Evolutionary conservation across 1,284 basidiomycete species (phyloP).

Genomic region (Papiliotrema flavescens): DNA sequence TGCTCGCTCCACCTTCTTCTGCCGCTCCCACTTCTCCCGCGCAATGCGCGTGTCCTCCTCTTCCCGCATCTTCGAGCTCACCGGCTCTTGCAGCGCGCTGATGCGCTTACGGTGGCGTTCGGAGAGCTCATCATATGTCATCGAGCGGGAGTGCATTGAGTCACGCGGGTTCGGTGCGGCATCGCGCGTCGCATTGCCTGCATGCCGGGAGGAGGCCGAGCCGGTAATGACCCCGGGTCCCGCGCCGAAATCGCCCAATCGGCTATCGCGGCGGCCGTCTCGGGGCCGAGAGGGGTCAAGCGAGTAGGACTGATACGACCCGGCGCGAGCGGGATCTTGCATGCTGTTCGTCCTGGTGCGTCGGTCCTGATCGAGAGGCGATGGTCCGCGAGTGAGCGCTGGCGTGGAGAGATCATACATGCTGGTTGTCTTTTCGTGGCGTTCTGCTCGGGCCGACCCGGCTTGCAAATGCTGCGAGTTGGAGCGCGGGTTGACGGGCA

Average conservation of each 20-base stretch:
- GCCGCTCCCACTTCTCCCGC: conserved; percentile 28
- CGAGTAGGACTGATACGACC: neutral
- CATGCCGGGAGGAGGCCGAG: neutral
- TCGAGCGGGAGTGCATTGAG: conserved; percentile 7
- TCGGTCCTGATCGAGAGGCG: neutral
- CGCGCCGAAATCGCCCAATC: neutral
- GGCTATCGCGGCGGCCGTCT: neutral
- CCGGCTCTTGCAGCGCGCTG: conserved; percentile 40
- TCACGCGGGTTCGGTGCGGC: neutral
- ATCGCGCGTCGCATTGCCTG: conserved; percentile 7
- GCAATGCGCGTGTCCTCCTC: conserved; percentile 30
- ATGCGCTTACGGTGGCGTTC: conserved; percentile 43
- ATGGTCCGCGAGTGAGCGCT: neutral
- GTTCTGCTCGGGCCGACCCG: neutral
- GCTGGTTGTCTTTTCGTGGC: conserved; percentile 29
- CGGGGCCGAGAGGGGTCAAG: neutral
- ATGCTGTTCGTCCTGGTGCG: conserved; percentile 5
- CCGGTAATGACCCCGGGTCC: neutral
- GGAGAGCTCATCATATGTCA: conserved; percentile 46
- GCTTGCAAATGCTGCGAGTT: conserved; percentile 5
- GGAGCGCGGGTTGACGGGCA: too few species aligned
- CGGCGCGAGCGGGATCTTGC: neutral
- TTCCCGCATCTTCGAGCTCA: conserved; percentile 36
- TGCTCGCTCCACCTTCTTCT: conserved; percentile 21
- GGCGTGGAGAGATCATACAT: conserved; percentile 23